Base-by-base conservation (phyloP, 1,139 yeast species). In the Scheffersomyces segobiensis region DNA sequence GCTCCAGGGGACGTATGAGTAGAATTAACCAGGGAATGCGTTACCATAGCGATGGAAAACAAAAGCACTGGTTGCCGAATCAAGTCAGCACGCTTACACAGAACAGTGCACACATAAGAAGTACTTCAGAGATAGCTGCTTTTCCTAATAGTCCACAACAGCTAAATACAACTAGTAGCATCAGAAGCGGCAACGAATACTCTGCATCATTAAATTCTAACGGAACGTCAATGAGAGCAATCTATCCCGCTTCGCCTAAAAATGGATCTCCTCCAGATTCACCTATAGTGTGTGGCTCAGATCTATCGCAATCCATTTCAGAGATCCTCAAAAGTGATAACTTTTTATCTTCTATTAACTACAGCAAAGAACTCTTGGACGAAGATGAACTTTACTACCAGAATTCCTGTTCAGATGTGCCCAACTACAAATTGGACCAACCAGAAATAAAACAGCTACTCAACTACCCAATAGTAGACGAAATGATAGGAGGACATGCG, bases 1-100 rank as follows among this genome's bases (percentile, higher is more conserved):
- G 82, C 46, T 83, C 91, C 0, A 77, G 79, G 20, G 86, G 95
- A 0, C 76, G 96, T 55, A 79, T 85, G 79, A 86, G 89, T 56
- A 82, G 97, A 60, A 84, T 95, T 53, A 86, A 88, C 62, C 90
- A 92, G 60, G 99, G 99, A 0, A 74, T 93, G 62, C 74, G 99
- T 52, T 93, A 92, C 70, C 85, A 87, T 52, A 83, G 86, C 57
- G 90, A 91, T 54, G 98, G 98, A 0, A 83, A 84, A 57, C 86
- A 85, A 39, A 91, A 91, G 65, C 93, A 93, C 70, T 95, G 98
- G 98, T 74, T 95, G 7, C 89, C 91, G 0, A 76, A 68, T 56
- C 52, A 46, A 24, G 21, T 21, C 51, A 48, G 20, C 49, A 18
- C 42, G 3, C 32, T 19, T 49, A 10, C n/a, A 32, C 54, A 26